Base-by-base conservation (phyloP, 106 monocot species). In the Platanthera zijinensis region DNA sequence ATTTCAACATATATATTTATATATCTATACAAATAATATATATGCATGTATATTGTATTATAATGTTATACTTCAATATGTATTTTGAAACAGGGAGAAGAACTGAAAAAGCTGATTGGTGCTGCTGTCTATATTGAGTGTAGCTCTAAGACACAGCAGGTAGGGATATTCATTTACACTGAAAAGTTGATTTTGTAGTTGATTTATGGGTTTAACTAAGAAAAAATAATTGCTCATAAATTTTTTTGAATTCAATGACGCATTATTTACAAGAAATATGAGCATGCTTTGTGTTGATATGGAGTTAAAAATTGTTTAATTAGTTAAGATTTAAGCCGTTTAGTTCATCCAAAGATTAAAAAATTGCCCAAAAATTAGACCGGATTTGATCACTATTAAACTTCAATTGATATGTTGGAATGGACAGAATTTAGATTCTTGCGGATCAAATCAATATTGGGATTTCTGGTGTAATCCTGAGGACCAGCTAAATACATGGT, bases 71-170 rank as follows among this genome's bases (percentile, higher is more conserved):
- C 50, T 63, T 50, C 52, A 76, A 45, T 53, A 17, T 8, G 48
- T 78, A 48, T 53, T 39, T 8, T 53, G 52, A 7, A 54, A 71
- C 74, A 94, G 93, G 93, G 93, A 10, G 93, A 90, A 78, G 93
- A 94, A 51, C 80, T 94, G 10, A 94, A 81, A 69, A 94, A 81
- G 83, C 77, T 81, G 83, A 87, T 94, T 61, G 88, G 85, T 54
- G 90, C 90, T 32, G 80, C 86, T 15, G 75, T 73, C 21, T 94
- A 94, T 70, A 77, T 90, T 22, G 93, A 94, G 57, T 94, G 93
- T 68, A 94, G 93, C 51, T 94, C 93, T 47, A 94, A 90, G 74
- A 94, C 90, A 52, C 90, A 90, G 73, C 93, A 94, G 86, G 90
- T 94, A 75, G 1, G 10, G 8, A 67, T 32, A 3, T 18, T 59